Evolutionary conservation across 2,329 filamentous ascomycete genomes (phyloP), one percentile per base, ranked within the genome.

Genomic region (Penicillium psychrosexuale): DNA sequence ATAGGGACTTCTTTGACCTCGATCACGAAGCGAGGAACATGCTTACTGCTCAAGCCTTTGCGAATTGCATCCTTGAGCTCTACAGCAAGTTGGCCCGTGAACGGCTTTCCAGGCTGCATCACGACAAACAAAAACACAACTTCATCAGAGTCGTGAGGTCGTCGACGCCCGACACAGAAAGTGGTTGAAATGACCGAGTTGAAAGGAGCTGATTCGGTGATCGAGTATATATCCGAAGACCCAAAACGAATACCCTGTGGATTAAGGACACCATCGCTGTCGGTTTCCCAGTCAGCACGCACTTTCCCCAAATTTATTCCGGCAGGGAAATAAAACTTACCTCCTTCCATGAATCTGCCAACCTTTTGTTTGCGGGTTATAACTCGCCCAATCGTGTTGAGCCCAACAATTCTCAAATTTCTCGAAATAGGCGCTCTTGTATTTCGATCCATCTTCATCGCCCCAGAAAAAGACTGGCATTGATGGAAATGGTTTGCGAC

Each of bases 161-260:
- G 46, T 28, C 53, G 53, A 27, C 60, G 49, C 15, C 59, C 59
- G 31, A 59, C 40, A 19, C 58, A 60, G 3, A 64, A n/a, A 8
- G 58, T 62, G 1, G 52, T 30, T 7, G 56, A 62, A 8, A 64
- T 46, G 7, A 56, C 31, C 9, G 58, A 42, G 51, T 69, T 75
- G 57, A 75, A 72, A 1, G 69, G 62, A 1, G 73, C 67, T 3
- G 69, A 69, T 58, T 79, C 77, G n/a, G 75, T 72, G 43, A 80
- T 73, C n/a, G 71, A 68, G 65, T 80, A 80, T 49, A 80, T 77
- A 61, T 80, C 77, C 1, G 70, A 68, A 11, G 68, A 73, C 19
- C 78, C 78, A 50, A 80, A 80, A 27, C 77, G 73, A 52, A 80
- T 75, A 7, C 78, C 77, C 12, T 71, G 73, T 1, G 77, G 77